phyloP scores from a whole-genome alignment of 371 early-diverging fungal genomes.

The Catenaria anguillulae region DNA sequence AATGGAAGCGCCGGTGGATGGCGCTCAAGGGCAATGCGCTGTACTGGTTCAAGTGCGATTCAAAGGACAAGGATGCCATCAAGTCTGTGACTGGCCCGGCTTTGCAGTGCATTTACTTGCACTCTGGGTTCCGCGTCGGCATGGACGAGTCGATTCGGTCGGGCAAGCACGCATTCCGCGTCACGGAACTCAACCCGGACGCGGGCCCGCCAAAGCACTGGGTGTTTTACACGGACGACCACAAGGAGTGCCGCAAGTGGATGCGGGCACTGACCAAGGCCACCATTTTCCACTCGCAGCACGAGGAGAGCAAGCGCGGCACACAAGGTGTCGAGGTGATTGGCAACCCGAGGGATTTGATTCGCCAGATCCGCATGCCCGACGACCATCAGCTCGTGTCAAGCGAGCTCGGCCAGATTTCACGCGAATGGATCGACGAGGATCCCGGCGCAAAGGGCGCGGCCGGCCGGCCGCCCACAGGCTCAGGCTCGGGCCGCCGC shows the following conservation, averaged over 20 bases:
- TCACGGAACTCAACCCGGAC: slow-evolving; percentile 1
- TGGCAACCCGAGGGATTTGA: slow-evolving; percentile 3
- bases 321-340: slow-evolving; percentile 1
- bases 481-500: neutral
- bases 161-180: neutral
- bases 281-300: slow-evolving; percentile 23
- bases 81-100: neutral
- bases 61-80: neutral
- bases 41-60: slow-evolving; percentile 12
- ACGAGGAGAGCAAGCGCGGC: slow-evolving; percentile 3
- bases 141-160: neutral
- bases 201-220: neutral
- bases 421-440: neutral
- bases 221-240: slow-evolving; percentile 39
- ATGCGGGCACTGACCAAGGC: slow-evolving; percentile 47
- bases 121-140: neutral
- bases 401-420: neutral
- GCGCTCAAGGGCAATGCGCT: slow-evolving; percentile 11
- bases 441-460: neutral
- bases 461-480: neutral
- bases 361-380: neutral
- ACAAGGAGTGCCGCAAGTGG: slow-evolving; percentile 32
- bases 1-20: slow-evolving; percentile 20
- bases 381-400: neutral
- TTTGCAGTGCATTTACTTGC: neutral